Evolutionary conservation across 805 yeast species (phyloP), one percentile per base, ranked within the genome.

Genomic region (Saccharomycopsis javanensis): DNA sequence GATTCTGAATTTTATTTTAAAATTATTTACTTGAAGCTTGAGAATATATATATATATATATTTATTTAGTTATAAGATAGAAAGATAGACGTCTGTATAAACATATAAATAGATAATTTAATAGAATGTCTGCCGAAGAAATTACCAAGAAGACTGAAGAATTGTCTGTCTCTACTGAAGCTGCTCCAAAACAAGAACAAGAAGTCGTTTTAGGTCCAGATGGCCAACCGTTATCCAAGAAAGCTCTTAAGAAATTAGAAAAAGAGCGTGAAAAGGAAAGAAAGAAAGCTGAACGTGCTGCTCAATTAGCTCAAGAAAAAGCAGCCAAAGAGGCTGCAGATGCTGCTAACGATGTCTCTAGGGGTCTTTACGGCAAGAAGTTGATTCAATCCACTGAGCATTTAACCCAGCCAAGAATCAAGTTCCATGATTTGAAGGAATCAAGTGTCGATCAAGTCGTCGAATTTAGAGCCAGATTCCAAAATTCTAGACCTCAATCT

Each of bases 241-340:
- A 91, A 70, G 99, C 97, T 1, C 75, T 94, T 66, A 94, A 94
- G 79, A 94, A 94, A 76, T 79, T 94, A 61, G 94, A 87, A 71
- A 92, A 92, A 68, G 96, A 88, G 72, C 82, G 80, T 68, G 97
- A 91, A 73, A 92, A 92, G 77, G 95, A 85, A 64, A 83, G 79
- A 68, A 92, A 91, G 79, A 91, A 91, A 77, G 94, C 89, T 42
- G 97, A 88, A 71, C 85, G 85, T 67, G 97, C 94, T 55, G 95
- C 86, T 38, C 88, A 88, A 72, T 73, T 87, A 58, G 96, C 92
- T 45, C 79, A 80, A 61, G 97, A 90, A 71, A 86, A 85, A 72
- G 95, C 91, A 61, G 79, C 73, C 62, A 70, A 66, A 59, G 86
- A 80, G 62, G 85, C 85, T 38, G 71, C 70, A 18, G 79, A 75